These are phyloP conservation scores for Trametes gibbosa DNA, from an alignment of 768 basidiomycete genomes.

Conservation along the genomic window DNA sequence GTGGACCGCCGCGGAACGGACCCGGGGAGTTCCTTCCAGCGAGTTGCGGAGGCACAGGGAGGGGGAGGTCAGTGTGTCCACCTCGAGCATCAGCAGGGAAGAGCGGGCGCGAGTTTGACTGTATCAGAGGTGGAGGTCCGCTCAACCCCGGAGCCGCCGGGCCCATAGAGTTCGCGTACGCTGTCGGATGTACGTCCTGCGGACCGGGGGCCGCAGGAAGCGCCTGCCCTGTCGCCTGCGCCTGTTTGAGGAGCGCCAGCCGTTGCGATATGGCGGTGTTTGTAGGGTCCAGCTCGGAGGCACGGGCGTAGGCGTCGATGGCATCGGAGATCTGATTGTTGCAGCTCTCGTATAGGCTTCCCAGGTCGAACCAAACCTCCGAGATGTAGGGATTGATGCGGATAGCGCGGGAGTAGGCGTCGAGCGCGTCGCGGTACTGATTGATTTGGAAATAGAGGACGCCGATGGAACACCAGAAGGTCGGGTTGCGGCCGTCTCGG, in stretches of 20 bases:
- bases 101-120: slow-evolving; percentile 50
- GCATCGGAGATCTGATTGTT: slow-evolving; percentile 99
- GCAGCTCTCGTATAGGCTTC: slow-evolving; percentile 95
- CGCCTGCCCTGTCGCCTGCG: slow-evolving; percentile 69
- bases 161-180: slow-evolving; percentile 78
- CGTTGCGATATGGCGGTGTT: slow-evolving; percentile 84
- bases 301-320: slow-evolving; percentile 96
- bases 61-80: slow-evolving; percentile 36
- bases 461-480: slow-evolving; percentile 99
- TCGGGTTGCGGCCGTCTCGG: slow-evolving; percentile 97
- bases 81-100: slow-evolving; percentile 72
- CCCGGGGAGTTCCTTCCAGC: slow-evolving; percentile 48
- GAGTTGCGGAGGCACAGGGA: slow-evolving; percentile 56
- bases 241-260: slow-evolving; percentile 72
- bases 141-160: slow-evolving; percentile 59
- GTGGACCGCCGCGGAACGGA: slow-evolving; percentile 81
- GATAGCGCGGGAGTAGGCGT: slow-evolving; percentile 98
- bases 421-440: slow-evolving; percentile 97
- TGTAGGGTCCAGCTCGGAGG: slow-evolving; percentile 86
- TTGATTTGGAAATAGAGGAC: slow-evolving; percentile 99
- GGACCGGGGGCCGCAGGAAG: slow-evolving; percentile 88
- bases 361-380: slow-evolving; percentile 96
- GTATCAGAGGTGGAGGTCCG: slow-evolving; percentile 65
- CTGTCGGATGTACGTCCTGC: slow-evolving; percentile 94
- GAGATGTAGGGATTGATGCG: slow-evolving; percentile 98